Percentiles rank a stretch among this genome's conserved stretches.
Conservation (phyloP, 805 yeast genomes). For the Candida arabinofermentans region DNA sequence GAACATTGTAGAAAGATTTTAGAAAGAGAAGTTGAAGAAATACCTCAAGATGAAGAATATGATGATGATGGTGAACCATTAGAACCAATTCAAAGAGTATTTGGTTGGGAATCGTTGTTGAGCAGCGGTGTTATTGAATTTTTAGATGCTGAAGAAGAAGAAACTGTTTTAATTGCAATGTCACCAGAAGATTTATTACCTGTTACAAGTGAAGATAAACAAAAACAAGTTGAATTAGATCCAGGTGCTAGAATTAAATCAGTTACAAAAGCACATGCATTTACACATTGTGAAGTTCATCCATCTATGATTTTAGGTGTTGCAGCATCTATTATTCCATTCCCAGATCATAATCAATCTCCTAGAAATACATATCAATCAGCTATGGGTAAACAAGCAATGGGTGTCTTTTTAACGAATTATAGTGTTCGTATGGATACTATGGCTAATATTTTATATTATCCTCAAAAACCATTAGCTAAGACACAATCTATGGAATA, state of each 20-base stretch:
- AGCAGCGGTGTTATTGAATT: slow-evolving; percentile 89
- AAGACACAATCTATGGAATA: slow-evolving; percentile 98
- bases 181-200: slow-evolving; percentile 93
- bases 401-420: slow-evolving; percentile 97
- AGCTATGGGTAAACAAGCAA: slow-evolving; percentile 99
- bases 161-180: slow-evolving; percentile 98
- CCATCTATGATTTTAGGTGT: slow-evolving; percentile 99
- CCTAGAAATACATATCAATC: slow-evolving; percentile 99
- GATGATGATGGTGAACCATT: slow-evolving; percentile 43
- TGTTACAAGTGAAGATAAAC: slow-evolving; percentile 35
- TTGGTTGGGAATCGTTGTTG: slow-evolving; percentile 82
- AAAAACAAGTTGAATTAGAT: slow-evolving; percentile 44
- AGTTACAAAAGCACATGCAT: slow-evolving; percentile 57
- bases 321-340: slow-evolving; percentile 97
- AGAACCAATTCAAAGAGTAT: slow-evolving; percentile 40
- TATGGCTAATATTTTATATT: slow-evolving; percentile 95
- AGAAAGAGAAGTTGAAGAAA: slow-evolving; percentile 58
- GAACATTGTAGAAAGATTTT: slow-evolving; percentile 74
- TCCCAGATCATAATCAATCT: slow-evolving; percentile 99
- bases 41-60: slow-evolving; percentile 40
- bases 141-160: slow-evolving; percentile 98
- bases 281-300: slow-evolving; percentile 98
- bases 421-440: slow-evolving; percentile 98
- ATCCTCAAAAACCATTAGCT: slow-evolving; percentile 97
- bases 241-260: slow-evolving; percentile 84